Evolutionary conservation across 139 green algal species (phyloP).

Genomic region (Asterochloris sp.): DNA sequence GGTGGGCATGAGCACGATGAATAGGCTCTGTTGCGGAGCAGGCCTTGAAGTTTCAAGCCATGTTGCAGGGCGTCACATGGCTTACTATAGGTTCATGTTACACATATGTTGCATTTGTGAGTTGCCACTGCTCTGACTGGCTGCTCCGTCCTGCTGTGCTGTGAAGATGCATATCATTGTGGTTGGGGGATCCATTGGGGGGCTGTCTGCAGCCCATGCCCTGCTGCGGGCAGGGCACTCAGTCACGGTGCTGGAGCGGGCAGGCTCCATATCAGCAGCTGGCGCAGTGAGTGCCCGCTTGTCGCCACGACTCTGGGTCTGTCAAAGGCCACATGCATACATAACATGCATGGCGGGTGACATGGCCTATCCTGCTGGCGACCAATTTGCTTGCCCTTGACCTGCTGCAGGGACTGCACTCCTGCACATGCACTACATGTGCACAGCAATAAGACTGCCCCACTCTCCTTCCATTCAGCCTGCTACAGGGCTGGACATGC

Average conservation of each 20-base stretch:
- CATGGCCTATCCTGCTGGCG: neutral
- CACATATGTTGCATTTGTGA: too few relatives aligned
- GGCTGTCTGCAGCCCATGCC: constrained; percentile 4
- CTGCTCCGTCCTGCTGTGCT: too few relatives aligned
- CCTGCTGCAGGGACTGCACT: neutral
- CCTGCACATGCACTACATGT: neutral
- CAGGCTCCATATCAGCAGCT: constrained; percentile 1
- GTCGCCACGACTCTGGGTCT: neutral
- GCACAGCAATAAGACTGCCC: too few relatives aligned
- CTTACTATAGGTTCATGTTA: too few relatives aligned
- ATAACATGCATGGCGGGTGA: neutral
- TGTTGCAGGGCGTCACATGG: too few relatives aligned
- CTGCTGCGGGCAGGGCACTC: neutral
- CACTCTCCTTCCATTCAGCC: too few relatives aligned
- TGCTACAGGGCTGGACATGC: too few relatives aligned
- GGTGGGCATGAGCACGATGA: too few relatives aligned
- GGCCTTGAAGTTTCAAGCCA: too few relatives aligned
- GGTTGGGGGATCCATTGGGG: constrained; percentile 8
- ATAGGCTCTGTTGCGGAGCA: too few relatives aligned
- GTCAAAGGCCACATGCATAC: neutral
- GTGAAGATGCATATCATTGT: neutral
- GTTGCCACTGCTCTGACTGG: too few relatives aligned
- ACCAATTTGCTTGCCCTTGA: neutral
- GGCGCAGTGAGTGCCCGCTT: neutral
- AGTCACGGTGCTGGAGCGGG: constrained; percentile 12